A percentile compares a stretch with the other conserved stretches of the same genome.
phyloP scores from a whole-genome alignment of 2,329 filamentous ascomycete species.

The Stemphylium beticola region DNA sequence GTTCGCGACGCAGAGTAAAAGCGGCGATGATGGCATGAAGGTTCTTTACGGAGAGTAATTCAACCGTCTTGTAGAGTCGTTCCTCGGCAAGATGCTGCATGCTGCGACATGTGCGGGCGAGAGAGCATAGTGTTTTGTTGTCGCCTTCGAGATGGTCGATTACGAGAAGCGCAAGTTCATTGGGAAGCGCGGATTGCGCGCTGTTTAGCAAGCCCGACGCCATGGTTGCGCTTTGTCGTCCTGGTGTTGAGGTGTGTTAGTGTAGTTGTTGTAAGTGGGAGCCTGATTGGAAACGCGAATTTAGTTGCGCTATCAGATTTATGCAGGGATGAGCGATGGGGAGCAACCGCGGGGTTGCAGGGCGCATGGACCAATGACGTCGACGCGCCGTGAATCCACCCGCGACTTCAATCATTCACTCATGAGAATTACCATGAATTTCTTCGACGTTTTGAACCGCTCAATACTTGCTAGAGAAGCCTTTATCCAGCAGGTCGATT shows the following conservation, averaged over 20 bases:
- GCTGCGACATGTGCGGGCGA: conserved; percentile 38
- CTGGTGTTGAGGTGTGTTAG: neutral
- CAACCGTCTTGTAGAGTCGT: conserved; percentile 41
- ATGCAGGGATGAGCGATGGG: conserved; percentile 7
- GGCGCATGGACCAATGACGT: conserved; percentile 10
- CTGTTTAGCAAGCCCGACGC: conserved; percentile 21
- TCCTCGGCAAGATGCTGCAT: conserved; percentile 43
- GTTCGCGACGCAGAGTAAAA: conserved; percentile 31
- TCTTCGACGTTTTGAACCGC: too few relatives aligned
- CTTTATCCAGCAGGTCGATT: too few relatives aligned
- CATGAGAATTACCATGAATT: neutral
- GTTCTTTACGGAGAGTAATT: conserved; percentile 33
- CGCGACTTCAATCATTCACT: too few relatives aligned
- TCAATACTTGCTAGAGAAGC: too few relatives aligned
- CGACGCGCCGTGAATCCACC: neutral
- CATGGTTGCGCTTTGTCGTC: conserved; percentile 11
- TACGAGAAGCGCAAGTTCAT: conserved; percentile 39
- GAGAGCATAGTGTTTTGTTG: conserved; percentile 28
- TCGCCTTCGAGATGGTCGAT: conserved; percentile 36
- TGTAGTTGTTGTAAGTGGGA: neutral
- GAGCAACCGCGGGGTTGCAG: conserved; percentile 2
- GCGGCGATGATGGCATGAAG: conserved; percentile 35
- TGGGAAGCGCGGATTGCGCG: conserved; percentile 26
- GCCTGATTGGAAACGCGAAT: neutral
- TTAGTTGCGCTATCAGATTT: conserved; percentile 7